A percentile compares a stretch with the other conserved stretches of the same genome.
phyloP scores from a whole-genome alignment of 208 protist genomes.

The Wallacemonas sp. region DNA sequence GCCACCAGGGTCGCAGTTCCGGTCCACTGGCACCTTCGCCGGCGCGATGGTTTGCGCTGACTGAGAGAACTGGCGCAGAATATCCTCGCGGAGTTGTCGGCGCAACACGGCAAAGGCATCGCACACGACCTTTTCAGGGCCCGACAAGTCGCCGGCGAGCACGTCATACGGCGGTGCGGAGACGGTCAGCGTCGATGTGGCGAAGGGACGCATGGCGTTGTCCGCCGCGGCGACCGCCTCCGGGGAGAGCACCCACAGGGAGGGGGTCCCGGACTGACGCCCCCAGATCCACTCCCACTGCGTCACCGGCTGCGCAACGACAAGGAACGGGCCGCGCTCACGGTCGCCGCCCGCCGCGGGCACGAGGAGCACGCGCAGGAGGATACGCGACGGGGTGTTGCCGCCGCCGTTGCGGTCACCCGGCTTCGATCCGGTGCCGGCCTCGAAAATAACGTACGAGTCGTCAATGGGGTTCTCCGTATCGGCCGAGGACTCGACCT shows the following conservation, averaged over 20 bases:
- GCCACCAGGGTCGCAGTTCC: conserved; percentile 2
- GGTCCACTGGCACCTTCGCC: neutral
- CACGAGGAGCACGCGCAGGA: conserved; percentile 5
- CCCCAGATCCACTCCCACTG: conserved; percentile 4
- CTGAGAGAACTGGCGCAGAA: neutral
- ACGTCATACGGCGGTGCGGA: neutral
- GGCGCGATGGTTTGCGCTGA: neutral
- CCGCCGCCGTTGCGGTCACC: neutral
- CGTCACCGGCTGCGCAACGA: conserved; percentile 8
- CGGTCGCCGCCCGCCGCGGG: neutral
- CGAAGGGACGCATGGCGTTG: neutral
- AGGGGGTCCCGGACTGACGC: neutral
- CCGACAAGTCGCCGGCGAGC: conserved; percentile 2
- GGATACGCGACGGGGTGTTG: neutral
- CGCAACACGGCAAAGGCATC: conserved; percentile 2
- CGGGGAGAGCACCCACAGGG: conserved; percentile 9
- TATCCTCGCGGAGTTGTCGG: neutral
- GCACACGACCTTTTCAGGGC: neutral
- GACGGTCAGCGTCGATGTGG: neutral
- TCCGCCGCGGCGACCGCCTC: neutral
- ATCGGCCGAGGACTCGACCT: neutral
- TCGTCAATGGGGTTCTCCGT: neutral
- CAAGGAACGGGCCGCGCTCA: neutral
- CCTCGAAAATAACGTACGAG: neutral
- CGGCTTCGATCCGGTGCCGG: neutral